These are phyloP conservation scores for Solanum okadae DNA, from an alignment of 257 asterid genomes.

Conservation along the genomic window DNA sequence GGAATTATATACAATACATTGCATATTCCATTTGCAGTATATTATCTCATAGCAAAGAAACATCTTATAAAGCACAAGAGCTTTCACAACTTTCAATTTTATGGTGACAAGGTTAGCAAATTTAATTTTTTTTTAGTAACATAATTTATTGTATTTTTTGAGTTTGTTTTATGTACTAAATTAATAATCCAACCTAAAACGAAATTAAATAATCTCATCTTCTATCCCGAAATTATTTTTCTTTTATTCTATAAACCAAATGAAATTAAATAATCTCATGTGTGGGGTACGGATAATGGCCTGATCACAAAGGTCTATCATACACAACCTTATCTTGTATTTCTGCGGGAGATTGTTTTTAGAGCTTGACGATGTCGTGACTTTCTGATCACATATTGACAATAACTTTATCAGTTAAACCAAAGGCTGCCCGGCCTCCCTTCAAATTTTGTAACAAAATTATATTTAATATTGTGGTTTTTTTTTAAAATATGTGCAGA, in stretches of 20 bases:
- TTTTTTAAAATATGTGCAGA: not conserved
- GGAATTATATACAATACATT: not conserved
- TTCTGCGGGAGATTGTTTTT: not conserved
- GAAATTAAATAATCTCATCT: not conserved
- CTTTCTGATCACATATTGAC: not conserved
- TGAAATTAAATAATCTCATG: not conserved
- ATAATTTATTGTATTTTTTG: not conserved
- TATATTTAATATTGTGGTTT: not conserved
- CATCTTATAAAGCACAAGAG: not conserved
- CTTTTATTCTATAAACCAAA: not conserved
- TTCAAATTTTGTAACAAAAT: not conserved
- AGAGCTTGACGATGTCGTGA: not conserved
- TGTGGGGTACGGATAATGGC: not conserved
- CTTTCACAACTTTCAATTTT: not conserved
- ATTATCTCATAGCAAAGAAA: not conserved
- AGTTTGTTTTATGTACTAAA: not conserved
- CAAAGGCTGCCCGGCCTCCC: not conserved
- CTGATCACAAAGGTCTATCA: not conserved
- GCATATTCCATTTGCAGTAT: conserved; percentile 6
- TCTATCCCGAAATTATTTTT: not conserved
- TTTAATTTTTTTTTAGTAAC: not conserved
- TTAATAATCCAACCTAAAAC: not conserved
- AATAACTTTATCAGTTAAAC: no score
- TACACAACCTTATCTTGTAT: not conserved
- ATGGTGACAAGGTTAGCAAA: not conserved